Evolutionary conservation across 2,329 filamentous ascomycete species (phyloP).

Genomic region (Aureobasidium sp.): DNA sequence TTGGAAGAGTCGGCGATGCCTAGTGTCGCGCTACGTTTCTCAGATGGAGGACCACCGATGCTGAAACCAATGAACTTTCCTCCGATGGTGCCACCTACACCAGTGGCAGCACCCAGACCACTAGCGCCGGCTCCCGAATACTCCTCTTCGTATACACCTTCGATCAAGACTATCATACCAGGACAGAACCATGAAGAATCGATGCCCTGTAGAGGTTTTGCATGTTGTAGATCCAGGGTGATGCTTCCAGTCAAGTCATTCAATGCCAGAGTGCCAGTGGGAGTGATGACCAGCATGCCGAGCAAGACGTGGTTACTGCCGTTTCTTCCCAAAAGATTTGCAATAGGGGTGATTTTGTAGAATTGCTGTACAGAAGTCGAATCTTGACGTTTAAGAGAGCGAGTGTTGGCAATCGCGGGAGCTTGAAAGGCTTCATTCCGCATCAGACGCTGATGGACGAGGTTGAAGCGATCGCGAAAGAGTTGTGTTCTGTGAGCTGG

Average conservation of each 20-base stretch:
- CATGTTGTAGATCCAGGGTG: slow-evolving; percentile 71
- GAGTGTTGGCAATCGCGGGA: slow-evolving; percentile 50
- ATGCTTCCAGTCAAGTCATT: slow-evolving; percentile 87
- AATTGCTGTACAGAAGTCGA: slow-evolving; percentile 55
- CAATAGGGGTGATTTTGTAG: slow-evolving; percentile 84
- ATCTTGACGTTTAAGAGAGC: slow-evolving; percentile 51
- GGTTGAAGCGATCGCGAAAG: slow-evolving; percentile 84
- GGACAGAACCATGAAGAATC: slow-evolving; percentile 88
- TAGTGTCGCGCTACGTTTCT: slow-evolving; percentile 71
- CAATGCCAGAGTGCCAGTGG: slow-evolving; percentile 73
- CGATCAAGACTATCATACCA: slow-evolving; percentile 91
- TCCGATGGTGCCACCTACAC: slow-evolving; percentile 85
- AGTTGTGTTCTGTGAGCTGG: slow-evolving; percentile 75
- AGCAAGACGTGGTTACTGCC: slow-evolving; percentile 80
- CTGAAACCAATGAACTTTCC: slow-evolving; percentile 87
- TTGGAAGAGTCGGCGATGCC: slow-evolving; percentile 53
- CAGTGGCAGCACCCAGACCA: slow-evolving; percentile 59
- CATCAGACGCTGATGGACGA: slow-evolving; percentile 85
- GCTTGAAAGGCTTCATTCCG: slow-evolving; percentile 90
- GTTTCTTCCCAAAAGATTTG: slow-evolving; percentile 67
- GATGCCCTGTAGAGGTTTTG: slow-evolving; percentile 63
- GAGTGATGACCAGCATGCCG: slow-evolving; percentile 72
- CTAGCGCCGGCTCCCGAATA: slow-evolving; percentile 60
- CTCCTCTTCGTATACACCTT: slow-evolving; percentile 95
- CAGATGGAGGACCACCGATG: slow-evolving; percentile 84